These are phyloP conservation scores for Lipomyces starkeyi DNA, from an alignment of 805 yeast genomes.

Conservation along the genomic window DNA sequence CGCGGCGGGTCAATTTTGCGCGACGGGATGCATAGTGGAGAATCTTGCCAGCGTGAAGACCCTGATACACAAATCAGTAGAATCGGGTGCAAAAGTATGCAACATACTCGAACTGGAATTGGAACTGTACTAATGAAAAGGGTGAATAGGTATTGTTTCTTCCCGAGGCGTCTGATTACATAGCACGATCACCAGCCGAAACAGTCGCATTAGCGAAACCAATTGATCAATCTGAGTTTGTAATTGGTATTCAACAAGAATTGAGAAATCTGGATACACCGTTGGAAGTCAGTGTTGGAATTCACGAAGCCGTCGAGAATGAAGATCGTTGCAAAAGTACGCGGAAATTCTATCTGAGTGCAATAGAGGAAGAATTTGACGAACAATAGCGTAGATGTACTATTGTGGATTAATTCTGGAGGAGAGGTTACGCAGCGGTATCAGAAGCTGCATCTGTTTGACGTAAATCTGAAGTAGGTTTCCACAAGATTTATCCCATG, in stretches of 20 bases:
- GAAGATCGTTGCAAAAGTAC: conserved; percentile 59
- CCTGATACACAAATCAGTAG: conserved; percentile 68
- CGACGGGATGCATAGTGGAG: conserved; percentile 63
- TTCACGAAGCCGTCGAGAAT: conserved; percentile 74
- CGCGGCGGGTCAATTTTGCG: conserved; percentile 87
- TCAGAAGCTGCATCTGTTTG: conserved; percentile 88
- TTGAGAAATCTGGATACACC: conserved; percentile 53
- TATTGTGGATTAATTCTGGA: conserved; percentile 67
- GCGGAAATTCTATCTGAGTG: not conserved
- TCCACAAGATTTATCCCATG: not conserved
- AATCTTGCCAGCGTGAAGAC: conserved; percentile 66
- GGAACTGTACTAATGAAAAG: not conserved
- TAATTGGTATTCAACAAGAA: conserved; percentile 54
- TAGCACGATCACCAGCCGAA: conserved; percentile 71
- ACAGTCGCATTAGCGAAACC: conserved; percentile 63
- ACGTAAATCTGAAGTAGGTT: conserved; percentile 65
- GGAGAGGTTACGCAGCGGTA: conserved; percentile 75
- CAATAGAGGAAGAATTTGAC: not conserved
- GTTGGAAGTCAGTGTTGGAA: conserved; percentile 75
- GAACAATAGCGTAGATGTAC: conserved; percentile 52
- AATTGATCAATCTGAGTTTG: conserved; percentile 52
- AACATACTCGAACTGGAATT: not conserved
- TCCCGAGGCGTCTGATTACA: conserved; percentile 93
- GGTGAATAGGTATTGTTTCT: conserved; percentile 58
- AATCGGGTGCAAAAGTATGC: conserved; percentile 60